Evolutionary conservation across 208 protist species (phyloP).

Genomic region (Leishmania arabica): DNA sequence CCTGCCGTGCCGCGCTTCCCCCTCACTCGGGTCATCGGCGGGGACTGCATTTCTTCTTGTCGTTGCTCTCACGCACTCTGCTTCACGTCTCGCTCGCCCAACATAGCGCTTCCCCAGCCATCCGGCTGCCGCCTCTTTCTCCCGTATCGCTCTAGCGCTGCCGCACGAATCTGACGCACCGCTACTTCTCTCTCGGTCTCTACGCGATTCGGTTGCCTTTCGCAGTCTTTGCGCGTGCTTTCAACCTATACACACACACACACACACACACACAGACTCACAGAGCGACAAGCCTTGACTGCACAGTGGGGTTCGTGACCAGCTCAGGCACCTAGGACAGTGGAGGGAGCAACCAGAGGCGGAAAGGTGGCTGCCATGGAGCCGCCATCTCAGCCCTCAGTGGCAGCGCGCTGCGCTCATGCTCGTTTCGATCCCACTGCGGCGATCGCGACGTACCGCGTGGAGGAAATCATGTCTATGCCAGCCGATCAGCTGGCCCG

Average conservation of each 20-base stretch:
- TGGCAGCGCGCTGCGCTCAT: background rate
- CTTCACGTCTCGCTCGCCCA: background rate
- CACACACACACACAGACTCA: background rate
- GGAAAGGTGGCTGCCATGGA: background rate
- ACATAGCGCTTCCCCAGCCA: background rate
- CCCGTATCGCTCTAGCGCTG: background rate
- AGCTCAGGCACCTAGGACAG: background rate
- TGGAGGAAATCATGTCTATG: slow-evolving; percentile 57
- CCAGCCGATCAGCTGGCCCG: slow-evolving; percentile 38
- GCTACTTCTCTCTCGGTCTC: slow-evolving; percentile 2
- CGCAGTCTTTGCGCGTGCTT: background rate
- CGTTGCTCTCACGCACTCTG: background rate
- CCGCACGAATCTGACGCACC: background rate
- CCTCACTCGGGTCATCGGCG: background rate
- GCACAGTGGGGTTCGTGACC: background rate
- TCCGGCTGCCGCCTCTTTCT: background rate
- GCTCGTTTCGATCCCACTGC: slow-evolving; percentile 16
- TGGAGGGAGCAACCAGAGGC: background rate
- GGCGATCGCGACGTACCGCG: slow-evolving; percentile 26
- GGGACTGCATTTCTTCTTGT: background rate
- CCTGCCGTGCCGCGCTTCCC: background rate
- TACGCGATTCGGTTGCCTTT: background rate
- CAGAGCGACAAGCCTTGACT: background rate
- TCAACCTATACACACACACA: background rate
- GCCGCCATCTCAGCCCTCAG: background rate